These are phyloP conservation scores for Dactylella cylindrospora DNA, from an alignment of 2,329 filamentous ascomycete species.

Conservation along the genomic window DNA sequence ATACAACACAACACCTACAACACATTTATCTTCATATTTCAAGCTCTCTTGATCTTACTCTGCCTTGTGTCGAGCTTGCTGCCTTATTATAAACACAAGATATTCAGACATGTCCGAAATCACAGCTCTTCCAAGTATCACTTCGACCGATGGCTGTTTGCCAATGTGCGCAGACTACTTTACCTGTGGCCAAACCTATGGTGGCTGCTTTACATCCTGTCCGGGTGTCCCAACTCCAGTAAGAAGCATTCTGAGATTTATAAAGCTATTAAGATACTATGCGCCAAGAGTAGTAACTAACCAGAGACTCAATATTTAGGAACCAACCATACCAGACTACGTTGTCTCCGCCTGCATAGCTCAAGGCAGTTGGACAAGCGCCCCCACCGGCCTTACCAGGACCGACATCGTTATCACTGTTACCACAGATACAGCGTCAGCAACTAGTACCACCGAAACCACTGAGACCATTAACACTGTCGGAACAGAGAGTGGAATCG, in stretches of 20 bases:
- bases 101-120: too few species aligned
- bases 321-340: slow-evolving; percentile 18
- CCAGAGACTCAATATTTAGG: slow-evolving; percentile 12
- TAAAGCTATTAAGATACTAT: too few species aligned
- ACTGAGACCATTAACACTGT: slow-evolving; percentile 20
- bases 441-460: not conserved
- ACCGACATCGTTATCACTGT: not conserved
- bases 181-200: slow-evolving; percentile 26
- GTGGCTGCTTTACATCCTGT: slow-evolving; percentile 29
- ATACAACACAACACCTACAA: too few species aligned
- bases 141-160: slow-evolving; percentile 2
- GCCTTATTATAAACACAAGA: too few species aligned
- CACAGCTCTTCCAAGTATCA: too few species aligned
- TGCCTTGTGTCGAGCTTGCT: too few species aligned
- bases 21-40: too few species aligned
- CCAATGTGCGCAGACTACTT: slow-evolving; percentile 17
- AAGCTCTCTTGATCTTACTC: too few species aligned
- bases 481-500: slow-evolving; percentile 11
- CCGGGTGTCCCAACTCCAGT: slow-evolving; percentile 14
- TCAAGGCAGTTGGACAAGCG: slow-evolving; percentile 1
- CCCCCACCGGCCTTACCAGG: not conserved
- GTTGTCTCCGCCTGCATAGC: slow-evolving; percentile 23
- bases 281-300: not conserved
- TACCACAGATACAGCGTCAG: not conserved
- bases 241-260: too few species aligned